These are phyloP conservation scores for Rhizomucor pusillus DNA, from an alignment of 371 early-diverging fungal genomes.

Conservation along the genomic window DNA sequence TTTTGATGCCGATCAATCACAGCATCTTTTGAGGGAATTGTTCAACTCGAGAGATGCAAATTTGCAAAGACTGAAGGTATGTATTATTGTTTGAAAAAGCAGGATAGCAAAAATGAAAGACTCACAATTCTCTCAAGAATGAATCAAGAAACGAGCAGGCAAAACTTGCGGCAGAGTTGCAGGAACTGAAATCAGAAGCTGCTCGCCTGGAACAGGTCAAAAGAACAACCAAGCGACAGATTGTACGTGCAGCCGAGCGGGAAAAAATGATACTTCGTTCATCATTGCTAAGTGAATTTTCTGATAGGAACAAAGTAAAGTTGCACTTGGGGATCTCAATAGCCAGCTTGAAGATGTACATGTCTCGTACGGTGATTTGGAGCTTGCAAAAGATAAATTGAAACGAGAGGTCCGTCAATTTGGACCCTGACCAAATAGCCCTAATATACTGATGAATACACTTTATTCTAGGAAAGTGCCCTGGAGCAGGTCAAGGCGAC, in stretches of 20 bases:
- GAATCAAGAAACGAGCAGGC: slow-evolving; percentile 14
- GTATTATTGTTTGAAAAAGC: too few species aligned
- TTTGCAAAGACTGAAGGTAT: slow-evolving; percentile 8
- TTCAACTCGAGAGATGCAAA: slow-evolving; percentile 10
- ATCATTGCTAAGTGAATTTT: neutral
- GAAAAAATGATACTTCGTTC: neutral
- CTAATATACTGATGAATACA: neutral
- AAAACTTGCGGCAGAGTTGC: slow-evolving; percentile 10
- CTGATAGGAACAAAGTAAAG: slow-evolving; percentile 13
- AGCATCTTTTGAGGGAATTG: slow-evolving; percentile 4
- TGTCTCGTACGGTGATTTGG: slow-evolving; percentile 10
- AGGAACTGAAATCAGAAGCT: slow-evolving; percentile 16
- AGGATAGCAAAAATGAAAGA: too few species aligned
- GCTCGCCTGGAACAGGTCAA: slow-evolving; percentile 19
- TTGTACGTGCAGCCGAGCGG: slow-evolving; percentile 7
- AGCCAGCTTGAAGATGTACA: slow-evolving; percentile 15
- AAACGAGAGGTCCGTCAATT: slow-evolving; percentile 11
- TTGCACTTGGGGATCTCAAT: slow-evolving; percentile 8
- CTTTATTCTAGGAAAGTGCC: slow-evolving; percentile 5
- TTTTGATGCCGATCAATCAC: neutral
- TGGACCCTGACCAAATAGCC: too few species aligned
- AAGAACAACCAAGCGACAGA: slow-evolving; percentile 13
- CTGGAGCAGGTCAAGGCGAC: neutral
- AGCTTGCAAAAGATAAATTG: slow-evolving; percentile 11
- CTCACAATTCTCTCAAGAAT: slow-evolving; percentile 1